A percentile compares a stretch with the other conserved stretches of the same genome.
Evolutionary conservation across 257 asterid species (phyloP).

Genomic region (Jasminum sambac): DNA sequence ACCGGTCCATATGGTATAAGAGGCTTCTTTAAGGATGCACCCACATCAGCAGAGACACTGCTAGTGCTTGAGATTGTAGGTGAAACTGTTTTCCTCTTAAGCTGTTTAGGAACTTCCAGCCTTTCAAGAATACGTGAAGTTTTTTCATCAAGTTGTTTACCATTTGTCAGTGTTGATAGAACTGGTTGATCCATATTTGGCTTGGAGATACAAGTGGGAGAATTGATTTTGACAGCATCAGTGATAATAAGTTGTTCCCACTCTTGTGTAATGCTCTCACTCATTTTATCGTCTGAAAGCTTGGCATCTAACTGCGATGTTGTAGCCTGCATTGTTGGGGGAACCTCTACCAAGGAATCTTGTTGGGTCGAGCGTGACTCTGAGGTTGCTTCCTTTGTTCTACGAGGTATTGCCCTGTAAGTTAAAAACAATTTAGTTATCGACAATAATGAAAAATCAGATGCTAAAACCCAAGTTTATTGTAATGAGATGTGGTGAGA

Average conservation of each 20-base stretch:
- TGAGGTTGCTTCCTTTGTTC: constrained; percentile 39
- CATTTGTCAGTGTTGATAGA: constrained; percentile 49
- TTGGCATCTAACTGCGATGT: constrained; percentile 26
- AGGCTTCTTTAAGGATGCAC: constrained; percentile 63
- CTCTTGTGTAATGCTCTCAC: constrained; percentile 53
- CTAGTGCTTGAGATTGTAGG: constrained; percentile 50
- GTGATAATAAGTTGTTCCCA: constrained; percentile 78
- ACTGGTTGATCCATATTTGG: constrained; percentile 44
- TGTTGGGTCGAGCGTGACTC: constrained; percentile 31
- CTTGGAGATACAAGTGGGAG: constrained; percentile 45
- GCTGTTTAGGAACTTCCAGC: constrained; percentile 74
- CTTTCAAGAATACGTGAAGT: constrained; percentile 91
- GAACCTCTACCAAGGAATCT: constrained; percentile 34
- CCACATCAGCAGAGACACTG: constrained; percentile 38
- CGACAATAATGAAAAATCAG: constrained; percentile 7
- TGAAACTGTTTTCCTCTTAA: constrained; percentile 64
- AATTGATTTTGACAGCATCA: constrained; percentile 45
- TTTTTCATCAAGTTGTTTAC: constrained; percentile 66
- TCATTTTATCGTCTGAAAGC: constrained; percentile 31
- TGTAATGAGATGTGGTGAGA: constrained; percentile 14
- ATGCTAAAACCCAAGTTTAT: constrained; percentile 4
- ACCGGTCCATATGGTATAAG: constrained; percentile 56
- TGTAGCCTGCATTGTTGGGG: constrained; percentile 31
- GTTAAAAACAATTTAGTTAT: neutral
- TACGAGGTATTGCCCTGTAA: constrained; percentile 66